Conservation (phyloP, 2,329 filamentous ascomycete species). For the Aspergillus calidoustus region DNA sequence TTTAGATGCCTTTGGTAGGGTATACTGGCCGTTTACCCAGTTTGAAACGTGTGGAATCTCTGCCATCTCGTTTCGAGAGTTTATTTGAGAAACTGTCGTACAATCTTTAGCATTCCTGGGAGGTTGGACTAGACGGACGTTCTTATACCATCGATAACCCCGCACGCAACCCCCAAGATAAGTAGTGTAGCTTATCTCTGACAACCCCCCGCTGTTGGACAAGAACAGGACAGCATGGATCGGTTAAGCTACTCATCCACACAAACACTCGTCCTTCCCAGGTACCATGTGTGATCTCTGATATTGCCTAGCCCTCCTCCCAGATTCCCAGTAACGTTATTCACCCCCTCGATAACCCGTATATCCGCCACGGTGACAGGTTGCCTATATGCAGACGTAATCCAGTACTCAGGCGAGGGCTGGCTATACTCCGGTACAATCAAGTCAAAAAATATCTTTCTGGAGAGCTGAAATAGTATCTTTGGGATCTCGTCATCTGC, state of each 20-base stretch:
- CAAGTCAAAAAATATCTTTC: background rate
- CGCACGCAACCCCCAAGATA: background rate
- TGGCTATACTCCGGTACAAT: conserved; percentile 18
- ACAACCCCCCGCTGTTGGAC: background rate
- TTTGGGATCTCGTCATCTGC: conserved; percentile 27
- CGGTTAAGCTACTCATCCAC: background rate
- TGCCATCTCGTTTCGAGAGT: conserved; percentile 12
- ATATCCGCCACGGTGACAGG: conserved; percentile 34
- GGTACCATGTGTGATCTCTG: conserved; percentile 15
- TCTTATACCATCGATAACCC: conserved; percentile 1
- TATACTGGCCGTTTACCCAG: conserved; percentile 36
- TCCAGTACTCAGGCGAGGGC: conserved; percentile 20
- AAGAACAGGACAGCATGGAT: background rate
- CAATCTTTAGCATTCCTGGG: background rate
- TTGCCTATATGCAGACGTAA: conserved; percentile 5
- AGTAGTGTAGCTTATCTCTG: background rate
- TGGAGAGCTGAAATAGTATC: conserved; percentile 8
- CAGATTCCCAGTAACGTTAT: conserved; percentile 18
- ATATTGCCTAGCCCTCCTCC: background rate
- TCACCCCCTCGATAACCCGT: conserved; percentile 25
- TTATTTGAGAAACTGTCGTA: background rate
- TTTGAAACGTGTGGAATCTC: conserved; percentile 32
- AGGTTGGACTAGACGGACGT: background rate
- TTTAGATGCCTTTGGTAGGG: conserved; percentile 16
- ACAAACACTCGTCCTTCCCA: conserved; percentile 9